phyloP scores from a whole-genome alignment of 106 monocot species.

The Phalaenopsis aphrodite region DNA sequence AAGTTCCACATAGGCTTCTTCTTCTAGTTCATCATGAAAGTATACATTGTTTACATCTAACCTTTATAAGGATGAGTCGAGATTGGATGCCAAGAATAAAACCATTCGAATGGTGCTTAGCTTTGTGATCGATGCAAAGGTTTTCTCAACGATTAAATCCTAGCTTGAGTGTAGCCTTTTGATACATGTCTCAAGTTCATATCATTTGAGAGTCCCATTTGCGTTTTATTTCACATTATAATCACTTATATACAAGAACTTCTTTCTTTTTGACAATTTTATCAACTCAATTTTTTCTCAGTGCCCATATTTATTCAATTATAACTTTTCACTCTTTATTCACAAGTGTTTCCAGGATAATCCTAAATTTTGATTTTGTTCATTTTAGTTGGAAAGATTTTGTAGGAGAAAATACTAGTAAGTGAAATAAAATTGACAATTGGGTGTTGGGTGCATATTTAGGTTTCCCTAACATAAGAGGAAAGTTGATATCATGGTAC shows the following conservation, averaged over 20 bases:
- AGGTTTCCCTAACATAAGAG: too few relatives aligned
- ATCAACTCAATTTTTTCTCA: neutral
- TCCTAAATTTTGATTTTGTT: too few relatives aligned
- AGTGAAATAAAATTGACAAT: too few relatives aligned
- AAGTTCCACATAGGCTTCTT: neutral
- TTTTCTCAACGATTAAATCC: neutral
- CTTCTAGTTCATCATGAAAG: neutral
- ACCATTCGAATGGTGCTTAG: neutral
- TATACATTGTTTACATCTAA: neutral
- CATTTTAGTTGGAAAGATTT: too few relatives aligned
- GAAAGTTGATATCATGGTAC: too few relatives aligned
- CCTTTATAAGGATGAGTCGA: neutral
- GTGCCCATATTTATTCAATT: too few relatives aligned
- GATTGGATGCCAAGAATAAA: neutral
- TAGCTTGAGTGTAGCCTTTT: neutral
- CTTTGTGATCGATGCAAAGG: neutral
- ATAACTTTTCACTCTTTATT: too few relatives aligned
- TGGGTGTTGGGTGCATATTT: too few relatives aligned
- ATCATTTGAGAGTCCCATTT: neutral
- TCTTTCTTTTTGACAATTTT: neutral
- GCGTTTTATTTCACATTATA: neutral
- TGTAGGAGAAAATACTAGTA: too few relatives aligned
- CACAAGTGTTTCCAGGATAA: too few relatives aligned
- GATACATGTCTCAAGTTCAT: neutral
- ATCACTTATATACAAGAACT: neutral